These are phyloP conservation scores for Phytophthora macrochlamydospora DNA, from an alignment of 352 stramenopile genomes.

Conservation along the genomic window DNA sequence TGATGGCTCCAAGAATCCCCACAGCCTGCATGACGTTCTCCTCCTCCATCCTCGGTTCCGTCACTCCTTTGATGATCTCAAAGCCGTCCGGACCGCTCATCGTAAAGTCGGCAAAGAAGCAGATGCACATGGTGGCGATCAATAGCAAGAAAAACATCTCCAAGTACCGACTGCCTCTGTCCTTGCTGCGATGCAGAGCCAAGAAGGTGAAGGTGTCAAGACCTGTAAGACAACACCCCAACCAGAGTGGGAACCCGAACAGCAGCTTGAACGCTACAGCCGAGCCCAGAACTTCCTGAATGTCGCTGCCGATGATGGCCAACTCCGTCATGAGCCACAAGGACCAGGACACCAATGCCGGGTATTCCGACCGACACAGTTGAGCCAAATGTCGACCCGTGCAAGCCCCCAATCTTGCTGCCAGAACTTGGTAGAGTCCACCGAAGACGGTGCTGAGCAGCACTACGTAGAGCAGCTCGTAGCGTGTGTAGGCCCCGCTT, in stretches of 20 bases:
- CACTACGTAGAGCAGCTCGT: conserved; percentile 87
- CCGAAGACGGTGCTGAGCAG: conserved; percentile 84
- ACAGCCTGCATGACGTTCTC: conserved; percentile 72
- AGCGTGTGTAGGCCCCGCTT: conserved; percentile 82
- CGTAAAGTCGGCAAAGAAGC: conserved; percentile 88
- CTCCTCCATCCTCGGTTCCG: conserved; percentile 59
- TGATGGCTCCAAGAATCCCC: conserved; percentile 87
- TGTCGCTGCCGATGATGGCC: conserved; percentile 89
- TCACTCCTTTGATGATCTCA: conserved; percentile 79
- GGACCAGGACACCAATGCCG: conserved; percentile 44
- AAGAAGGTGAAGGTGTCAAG: conserved; percentile 92
- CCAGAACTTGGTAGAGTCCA: conserved; percentile 89
- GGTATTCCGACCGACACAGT: conserved; percentile 75
- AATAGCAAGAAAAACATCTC: conserved; percentile 89
- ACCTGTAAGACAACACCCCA: conserved; percentile 68
- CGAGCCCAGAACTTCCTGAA: conserved; percentile 82
- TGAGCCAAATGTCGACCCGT: conserved; percentile 85
- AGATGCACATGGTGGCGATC: conserved; percentile 87
- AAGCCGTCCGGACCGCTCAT: conserved; percentile 59
- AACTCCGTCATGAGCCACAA: conserved; percentile 89
- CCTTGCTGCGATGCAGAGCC: conserved; percentile 72
- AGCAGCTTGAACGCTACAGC: conserved; percentile 86
- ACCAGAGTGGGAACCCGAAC: conserved; percentile 69
- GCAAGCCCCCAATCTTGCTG: conserved; percentile 84
- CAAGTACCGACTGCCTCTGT: conserved; percentile 57